A percentile compares a stretch with the other conserved stretches of the same genome.
Evolutionary conservation across 352 stramenopile species (phyloP).

Genomic region (Phytopythium sindhum): DNA sequence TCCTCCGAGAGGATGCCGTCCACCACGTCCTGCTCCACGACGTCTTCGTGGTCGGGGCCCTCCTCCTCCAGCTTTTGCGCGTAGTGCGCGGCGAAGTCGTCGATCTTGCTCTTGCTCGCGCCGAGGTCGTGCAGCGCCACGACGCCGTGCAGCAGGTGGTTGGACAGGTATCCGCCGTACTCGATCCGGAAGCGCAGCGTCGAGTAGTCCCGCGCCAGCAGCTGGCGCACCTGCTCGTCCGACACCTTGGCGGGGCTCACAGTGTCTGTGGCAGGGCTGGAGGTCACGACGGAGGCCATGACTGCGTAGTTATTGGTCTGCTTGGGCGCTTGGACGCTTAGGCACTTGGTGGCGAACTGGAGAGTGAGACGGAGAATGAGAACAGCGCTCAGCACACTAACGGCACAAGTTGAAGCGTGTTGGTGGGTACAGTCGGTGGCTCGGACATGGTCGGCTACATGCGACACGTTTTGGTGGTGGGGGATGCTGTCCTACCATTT

Average conservation of each 20-base stretch:
- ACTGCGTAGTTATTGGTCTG: background rate
- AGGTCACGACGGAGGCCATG: background rate
- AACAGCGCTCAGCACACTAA: background rate
- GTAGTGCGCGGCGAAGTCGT: conserved; percentile 27
- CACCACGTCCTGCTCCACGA: conserved; percentile 4
- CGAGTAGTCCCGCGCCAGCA: conserved; percentile 28
- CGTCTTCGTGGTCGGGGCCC: conserved; percentile 21
- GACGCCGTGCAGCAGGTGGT: conserved; percentile 39
- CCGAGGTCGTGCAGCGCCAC: conserved; percentile 34
- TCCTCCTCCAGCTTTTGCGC: conserved; percentile 28
- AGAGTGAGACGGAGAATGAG: conserved; percentile 11
- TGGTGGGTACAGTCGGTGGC: too few species aligned
- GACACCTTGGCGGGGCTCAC: conserved; percentile 15
- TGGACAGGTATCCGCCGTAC: conserved; percentile 34
- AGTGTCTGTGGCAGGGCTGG: background rate
- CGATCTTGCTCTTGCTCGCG: conserved; percentile 26
- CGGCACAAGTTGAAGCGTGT: background rate
- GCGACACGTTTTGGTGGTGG: background rate
- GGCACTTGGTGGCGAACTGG: conserved; percentile 5
- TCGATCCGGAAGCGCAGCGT: conserved; percentile 31
- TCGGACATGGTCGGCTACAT: conserved; percentile 1
- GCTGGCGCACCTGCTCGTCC: conserved; percentile 22
- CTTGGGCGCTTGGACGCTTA: background rate
- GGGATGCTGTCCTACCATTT: background rate
- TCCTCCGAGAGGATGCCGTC: conserved; percentile 15